phyloP scores from a whole-genome alignment of 2,329 filamentous ascomycete genomes.

The Hypoxylon sp. region DNA sequence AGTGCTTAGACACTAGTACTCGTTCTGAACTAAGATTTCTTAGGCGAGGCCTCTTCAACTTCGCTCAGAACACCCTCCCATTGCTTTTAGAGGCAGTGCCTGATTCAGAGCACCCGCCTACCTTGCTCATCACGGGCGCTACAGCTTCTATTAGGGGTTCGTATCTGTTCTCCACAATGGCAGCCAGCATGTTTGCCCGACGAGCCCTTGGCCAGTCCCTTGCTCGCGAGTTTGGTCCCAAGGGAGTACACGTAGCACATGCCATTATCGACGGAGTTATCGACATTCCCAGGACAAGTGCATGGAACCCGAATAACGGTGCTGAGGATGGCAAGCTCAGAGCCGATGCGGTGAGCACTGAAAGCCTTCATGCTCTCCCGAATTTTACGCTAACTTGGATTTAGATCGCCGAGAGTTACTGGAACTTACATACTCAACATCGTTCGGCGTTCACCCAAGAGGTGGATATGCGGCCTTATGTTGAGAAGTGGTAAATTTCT shows the following conservation, averaged over 20 bases:
- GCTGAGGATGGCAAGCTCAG: slow-evolving; percentile 68
- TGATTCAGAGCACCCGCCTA: slow-evolving; percentile 69
- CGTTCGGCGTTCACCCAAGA: slow-evolving; percentile 78
- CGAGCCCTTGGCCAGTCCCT: slow-evolving; percentile 75
- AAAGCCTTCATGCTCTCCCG: neutral
- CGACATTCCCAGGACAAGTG: slow-evolving; percentile 76
- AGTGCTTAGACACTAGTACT: slow-evolving; percentile 9
- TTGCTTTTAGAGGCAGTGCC: slow-evolving; percentile 69
- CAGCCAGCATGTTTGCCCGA: slow-evolving; percentile 77
- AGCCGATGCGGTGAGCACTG: slow-evolving; percentile 70
- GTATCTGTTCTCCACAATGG: slow-evolving; percentile 73
- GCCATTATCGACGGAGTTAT: slow-evolving; percentile 82
- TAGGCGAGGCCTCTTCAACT: slow-evolving; percentile 75
- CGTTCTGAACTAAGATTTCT: slow-evolving; percentile 22
- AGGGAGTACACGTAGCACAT: slow-evolving; percentile 80
- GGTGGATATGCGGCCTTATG: slow-evolving; percentile 76
- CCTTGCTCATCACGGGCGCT: slow-evolving; percentile 80
- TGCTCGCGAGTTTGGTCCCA: slow-evolving; percentile 79
- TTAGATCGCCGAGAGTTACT: slow-evolving; percentile 81
- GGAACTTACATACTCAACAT: slow-evolving; percentile 79
- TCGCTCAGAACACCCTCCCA: slow-evolving; percentile 74
- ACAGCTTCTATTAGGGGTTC: slow-evolving; percentile 78
- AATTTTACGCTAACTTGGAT: slow-evolving; percentile 41
- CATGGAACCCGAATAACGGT: slow-evolving; percentile 53
- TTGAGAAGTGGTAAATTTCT: slow-evolving; percentile 71